phyloP scores from a whole-genome alignment of 140 eudicot species.

The Flaveria floridana region DNA sequence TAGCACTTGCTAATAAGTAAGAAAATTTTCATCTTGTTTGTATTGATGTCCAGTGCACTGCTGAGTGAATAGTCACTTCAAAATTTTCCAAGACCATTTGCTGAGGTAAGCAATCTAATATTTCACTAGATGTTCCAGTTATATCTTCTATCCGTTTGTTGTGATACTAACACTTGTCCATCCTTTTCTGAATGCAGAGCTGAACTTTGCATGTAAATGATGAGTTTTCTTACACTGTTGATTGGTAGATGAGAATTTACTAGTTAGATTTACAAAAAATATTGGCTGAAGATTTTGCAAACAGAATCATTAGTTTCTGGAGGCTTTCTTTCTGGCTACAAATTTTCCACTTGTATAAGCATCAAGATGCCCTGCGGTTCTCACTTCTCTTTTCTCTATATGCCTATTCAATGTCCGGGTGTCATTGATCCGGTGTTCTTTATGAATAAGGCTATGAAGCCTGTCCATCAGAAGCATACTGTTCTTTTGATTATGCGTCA shows the following conservation, averaged over 20 bases:
- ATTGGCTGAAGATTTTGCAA: constrained; percentile 41
- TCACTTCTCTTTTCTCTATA: constrained; percentile 29
- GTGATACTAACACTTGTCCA: not conserved
- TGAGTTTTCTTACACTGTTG: constrained; percentile 35
- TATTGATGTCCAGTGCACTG: constrained; percentile 42
- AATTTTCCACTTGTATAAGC: constrained; percentile 21
- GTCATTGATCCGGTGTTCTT: constrained; percentile 33
- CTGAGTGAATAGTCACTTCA: constrained; percentile 44
- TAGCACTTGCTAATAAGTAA: constrained; percentile 16
- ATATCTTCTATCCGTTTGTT: not conserved
- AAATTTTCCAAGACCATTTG: constrained; percentile 39
- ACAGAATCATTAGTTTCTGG: constrained; percentile 31
- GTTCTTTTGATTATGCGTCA: constrained; percentile 37
- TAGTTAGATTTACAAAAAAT: constrained; percentile 36
- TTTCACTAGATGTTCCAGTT: not conserved
- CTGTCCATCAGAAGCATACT: constrained; percentile 44
- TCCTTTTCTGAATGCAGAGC: constrained; percentile 42
- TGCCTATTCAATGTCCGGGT: constrained; percentile 30
- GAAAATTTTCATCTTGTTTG: constrained; percentile 25
- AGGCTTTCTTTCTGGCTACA: constrained; percentile 35
- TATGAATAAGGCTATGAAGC: constrained; percentile 55
- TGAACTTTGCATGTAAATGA: constrained; percentile 47
- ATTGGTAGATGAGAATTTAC: constrained; percentile 39
- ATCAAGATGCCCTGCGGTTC: constrained; percentile 55
- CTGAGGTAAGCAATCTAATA: constrained; percentile 45